Percentiles rank a stretch among this genome's conserved stretches.
phyloP scores from a whole-genome alignment of 208 protist species.

The Leptomonas pyrrhocoris region DNA sequence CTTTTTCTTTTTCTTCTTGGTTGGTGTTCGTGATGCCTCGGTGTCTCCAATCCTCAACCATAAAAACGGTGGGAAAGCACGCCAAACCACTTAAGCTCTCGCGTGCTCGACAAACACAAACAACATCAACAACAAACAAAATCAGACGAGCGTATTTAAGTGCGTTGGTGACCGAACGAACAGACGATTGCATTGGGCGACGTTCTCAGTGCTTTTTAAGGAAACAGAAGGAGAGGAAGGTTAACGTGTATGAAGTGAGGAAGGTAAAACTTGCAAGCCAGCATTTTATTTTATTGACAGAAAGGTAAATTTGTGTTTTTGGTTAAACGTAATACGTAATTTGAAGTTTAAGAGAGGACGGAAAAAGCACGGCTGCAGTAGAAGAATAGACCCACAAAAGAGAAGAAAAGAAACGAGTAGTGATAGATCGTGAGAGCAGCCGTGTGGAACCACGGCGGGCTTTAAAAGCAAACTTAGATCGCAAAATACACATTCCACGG shows the following conservation, averaged over 20 bases:
- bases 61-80: too few relatives aligned
- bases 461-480: neutral
- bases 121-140: too few relatives aligned
- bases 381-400: too few relatives aligned
- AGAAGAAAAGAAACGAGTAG: neutral
- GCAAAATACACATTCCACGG: neutral
- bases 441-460: neutral
- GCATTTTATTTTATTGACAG: conserved; percentile 6
- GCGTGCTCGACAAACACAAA: too few relatives aligned
- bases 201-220: neutral
- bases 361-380: neutral
- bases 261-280: neutral
- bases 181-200: neutral
- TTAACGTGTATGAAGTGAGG: conserved; percentile 1
- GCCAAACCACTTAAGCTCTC: neutral
- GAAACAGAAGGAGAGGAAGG: neutral
- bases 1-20: too few relatives aligned
- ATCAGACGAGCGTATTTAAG: too few relatives aligned
- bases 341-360: neutral
- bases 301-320: conserved; percentile 9
- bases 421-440: neutral
- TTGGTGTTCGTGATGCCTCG: too few relatives aligned
- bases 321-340: neutral
- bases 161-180: too few relatives aligned
- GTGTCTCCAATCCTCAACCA: too few relatives aligned